phyloP scores from a whole-genome alignment of 1,284 basidiomycete genomes.

The Malassezia yamatoensis region DNA sequence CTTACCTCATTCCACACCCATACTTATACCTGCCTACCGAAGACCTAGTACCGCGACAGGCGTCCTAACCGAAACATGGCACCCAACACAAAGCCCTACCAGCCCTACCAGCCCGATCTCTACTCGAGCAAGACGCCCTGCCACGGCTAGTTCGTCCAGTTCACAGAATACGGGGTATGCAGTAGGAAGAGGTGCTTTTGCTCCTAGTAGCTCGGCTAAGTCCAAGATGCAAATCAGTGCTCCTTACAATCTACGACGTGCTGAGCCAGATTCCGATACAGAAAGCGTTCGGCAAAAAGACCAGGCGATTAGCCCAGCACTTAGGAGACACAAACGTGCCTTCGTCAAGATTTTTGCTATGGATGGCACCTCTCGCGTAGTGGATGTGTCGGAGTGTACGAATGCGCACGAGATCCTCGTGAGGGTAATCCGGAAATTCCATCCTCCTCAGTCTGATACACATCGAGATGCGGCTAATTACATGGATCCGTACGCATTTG shows the following conservation, averaged over 20 bases:
- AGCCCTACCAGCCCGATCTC: not conserved
- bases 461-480: slow-evolving; percentile 32
- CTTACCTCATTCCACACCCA: no score
- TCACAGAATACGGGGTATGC: slow-evolving; percentile 23
- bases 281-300: not conserved
- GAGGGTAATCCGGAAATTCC: slow-evolving; percentile 43
- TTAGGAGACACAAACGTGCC: slow-evolving; percentile 37
- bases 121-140: slow-evolving; percentile 1
- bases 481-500: slow-evolving; percentile 35
- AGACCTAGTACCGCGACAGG: slow-evolving; percentile 35
- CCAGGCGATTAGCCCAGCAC: not conserved
- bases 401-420: slow-evolving; percentile 41
- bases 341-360: slow-evolving; percentile 46
- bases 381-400: slow-evolving; percentile 39
- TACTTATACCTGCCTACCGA: not conserved
- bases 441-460: slow-evolving; percentile 28
- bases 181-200: slow-evolving; percentile 35
- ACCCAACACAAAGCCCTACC: not conserved
- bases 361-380: slow-evolving; percentile 37
- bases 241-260: slow-evolving; percentile 17
- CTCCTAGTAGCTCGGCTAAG: slow-evolving; percentile 7
- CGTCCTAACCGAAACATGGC: slow-evolving; percentile 9
- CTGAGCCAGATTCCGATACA: slow-evolving; percentile 5
- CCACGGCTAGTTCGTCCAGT: not conserved
- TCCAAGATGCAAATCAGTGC: slow-evolving; percentile 8